Conservation (phyloP, 345 rosid genomes). For the Bruguiera parviflora region DNA sequence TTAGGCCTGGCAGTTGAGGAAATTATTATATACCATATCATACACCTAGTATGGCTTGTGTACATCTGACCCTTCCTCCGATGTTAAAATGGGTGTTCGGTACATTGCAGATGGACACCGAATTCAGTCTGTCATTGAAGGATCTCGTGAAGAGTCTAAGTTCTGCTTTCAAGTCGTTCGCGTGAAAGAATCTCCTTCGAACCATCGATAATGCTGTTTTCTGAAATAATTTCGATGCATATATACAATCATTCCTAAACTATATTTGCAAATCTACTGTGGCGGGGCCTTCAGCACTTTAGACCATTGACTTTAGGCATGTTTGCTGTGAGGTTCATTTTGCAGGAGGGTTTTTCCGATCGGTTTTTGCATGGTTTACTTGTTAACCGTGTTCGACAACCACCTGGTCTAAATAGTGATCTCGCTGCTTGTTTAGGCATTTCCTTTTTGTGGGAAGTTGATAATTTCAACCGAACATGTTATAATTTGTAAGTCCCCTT, state of each 20-base stretch:
- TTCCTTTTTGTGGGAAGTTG: conserved; percentile 22
- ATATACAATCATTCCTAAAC: not conserved
- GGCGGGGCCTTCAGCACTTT: conserved; percentile 28
- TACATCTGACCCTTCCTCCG: too few relatives aligned
- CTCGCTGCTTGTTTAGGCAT: conserved; percentile 32
- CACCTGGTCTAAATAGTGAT: conserved; percentile 31
- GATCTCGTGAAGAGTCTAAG: conserved; percentile 68
- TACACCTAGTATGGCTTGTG: too few relatives aligned
- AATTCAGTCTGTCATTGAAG: conserved; percentile 54
- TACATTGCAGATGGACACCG: conserved; percentile 59
- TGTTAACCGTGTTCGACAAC: conserved; percentile 33
- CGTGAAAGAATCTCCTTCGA: conserved; percentile 30
- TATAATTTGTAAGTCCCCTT: not conserved
- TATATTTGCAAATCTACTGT: conserved; percentile 1
- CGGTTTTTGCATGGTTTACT: conserved; percentile 32
- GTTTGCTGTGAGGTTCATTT: conserved; percentile 42
- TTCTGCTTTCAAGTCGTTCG: conserved; percentile 41
- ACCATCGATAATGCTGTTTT: too few relatives aligned
- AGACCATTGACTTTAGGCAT: conserved; percentile 28
- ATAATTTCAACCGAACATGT: conserved; percentile 16
- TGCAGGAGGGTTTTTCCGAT: conserved; percentile 33
- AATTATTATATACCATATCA: too few relatives aligned
- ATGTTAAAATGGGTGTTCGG: too few relatives aligned
- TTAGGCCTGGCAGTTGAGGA: too few relatives aligned
- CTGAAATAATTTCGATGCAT: conserved; percentile 6